phyloP scores from a whole-genome alignment of 768 basidiomycete species.

The Kwoniella sp. region DNA sequence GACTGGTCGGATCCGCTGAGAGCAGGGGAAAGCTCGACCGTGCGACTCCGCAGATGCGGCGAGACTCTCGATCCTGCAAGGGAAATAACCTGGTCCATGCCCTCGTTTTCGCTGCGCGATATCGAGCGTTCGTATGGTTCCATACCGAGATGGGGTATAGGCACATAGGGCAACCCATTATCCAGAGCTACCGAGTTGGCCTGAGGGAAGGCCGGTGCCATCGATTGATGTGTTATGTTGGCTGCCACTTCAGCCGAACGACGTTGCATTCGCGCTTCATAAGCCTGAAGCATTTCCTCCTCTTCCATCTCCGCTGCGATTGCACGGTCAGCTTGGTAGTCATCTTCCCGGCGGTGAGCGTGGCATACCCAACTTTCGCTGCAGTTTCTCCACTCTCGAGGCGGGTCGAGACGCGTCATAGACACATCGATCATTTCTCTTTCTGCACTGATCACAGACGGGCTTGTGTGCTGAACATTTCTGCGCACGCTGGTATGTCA shows the following conservation, averaged over 20 bases:
- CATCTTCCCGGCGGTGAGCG: neutral
- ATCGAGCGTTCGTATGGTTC: too few relatives aligned
- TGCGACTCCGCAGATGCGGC: too few relatives aligned
- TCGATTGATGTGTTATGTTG: too few relatives aligned
- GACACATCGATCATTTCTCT: conserved; percentile 35
- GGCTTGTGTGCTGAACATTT: conserved; percentile 39
- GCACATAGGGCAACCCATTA: conserved; percentile 3
- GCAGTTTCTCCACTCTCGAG: conserved; percentile 35
- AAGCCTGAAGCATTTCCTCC: conserved; percentile 3
- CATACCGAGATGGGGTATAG: too few relatives aligned
- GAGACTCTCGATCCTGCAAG: too few relatives aligned
- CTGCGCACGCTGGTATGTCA: neutral
- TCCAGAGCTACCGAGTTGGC: neutral
- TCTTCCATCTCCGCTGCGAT: conserved; percentile 35
- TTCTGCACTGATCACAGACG: conserved; percentile 34
- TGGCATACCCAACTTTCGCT: conserved; percentile 26
- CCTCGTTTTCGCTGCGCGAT: too few relatives aligned
- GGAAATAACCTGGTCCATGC: too few relatives aligned
- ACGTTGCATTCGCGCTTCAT: conserved; percentile 9
- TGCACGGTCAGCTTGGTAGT: conserved; percentile 1
- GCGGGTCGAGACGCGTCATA: conserved; percentile 38
- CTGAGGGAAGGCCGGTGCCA: too few relatives aligned
- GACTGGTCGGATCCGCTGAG: too few relatives aligned
- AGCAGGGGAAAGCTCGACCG: too few relatives aligned
- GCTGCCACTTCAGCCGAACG: too few relatives aligned